Conservation (phyloP, 2,329 filamentous ascomycete genomes). For the Lasiodiplodia theobromae region DNA sequence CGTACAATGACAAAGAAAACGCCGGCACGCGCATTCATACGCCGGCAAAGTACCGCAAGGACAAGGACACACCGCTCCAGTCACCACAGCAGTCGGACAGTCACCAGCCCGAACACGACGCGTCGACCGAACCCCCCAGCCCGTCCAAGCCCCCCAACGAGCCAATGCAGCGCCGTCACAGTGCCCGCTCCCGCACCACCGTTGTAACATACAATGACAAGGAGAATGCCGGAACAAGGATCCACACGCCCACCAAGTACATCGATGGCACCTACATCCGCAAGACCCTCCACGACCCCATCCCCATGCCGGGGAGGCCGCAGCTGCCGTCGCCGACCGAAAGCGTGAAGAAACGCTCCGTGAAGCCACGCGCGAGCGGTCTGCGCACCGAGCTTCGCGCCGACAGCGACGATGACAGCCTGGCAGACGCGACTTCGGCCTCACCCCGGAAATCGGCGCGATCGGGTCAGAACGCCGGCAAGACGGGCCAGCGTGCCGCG, state of each 20-base stretch:
- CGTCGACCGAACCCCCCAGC: constrained; percentile 33
- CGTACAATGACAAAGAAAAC: constrained; percentile 72
- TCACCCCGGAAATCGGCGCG: constrained; percentile 4
- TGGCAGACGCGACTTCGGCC: not conserved
- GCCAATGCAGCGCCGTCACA: constrained; percentile 49
- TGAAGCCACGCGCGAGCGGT: constrained; percentile 6
- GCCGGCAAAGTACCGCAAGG: constrained; percentile 51
- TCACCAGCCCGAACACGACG: constrained; percentile 39
- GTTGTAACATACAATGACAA: constrained; percentile 72
- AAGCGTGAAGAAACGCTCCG: not conserved
- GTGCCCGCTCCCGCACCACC: constrained; percentile 63
- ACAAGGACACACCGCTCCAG: constrained; percentile 31
- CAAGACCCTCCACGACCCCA: constrained; percentile 36
- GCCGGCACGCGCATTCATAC: constrained; percentile 68
- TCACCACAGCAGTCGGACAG: constrained; percentile 8
- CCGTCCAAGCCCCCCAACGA: constrained; percentile 35
- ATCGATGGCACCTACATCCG: constrained; percentile 36
- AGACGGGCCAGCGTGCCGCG: not conserved
- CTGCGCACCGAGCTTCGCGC: constrained; percentile 14
- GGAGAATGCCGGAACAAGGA: constrained; percentile 67
- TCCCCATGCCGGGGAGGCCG: not conserved
- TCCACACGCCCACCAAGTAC: constrained; percentile 61
- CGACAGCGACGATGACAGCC: constrained; percentile 9
- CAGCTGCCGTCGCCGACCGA: not conserved
- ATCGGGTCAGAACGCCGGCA: not conserved